A percentile compares a stretch with the other conserved stretches of the same genome.
Conservation (phyloP, 352 stramenopile genomes). For the Phytophthora multivora region DNA sequence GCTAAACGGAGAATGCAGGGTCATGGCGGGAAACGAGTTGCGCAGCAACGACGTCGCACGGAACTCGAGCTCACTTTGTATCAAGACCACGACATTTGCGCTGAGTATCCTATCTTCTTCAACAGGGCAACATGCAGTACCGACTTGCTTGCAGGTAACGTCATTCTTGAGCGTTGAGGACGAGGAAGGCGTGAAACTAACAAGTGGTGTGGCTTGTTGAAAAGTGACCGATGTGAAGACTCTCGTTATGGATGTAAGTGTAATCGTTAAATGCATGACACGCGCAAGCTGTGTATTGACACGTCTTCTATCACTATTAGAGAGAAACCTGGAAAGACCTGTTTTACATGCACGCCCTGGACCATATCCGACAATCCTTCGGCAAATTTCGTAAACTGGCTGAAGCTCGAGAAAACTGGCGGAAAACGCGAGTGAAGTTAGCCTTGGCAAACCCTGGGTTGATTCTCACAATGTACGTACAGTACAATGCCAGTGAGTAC, state of each 20-base stretch:
- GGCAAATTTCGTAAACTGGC: conserved; percentile 64
- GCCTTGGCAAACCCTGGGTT: conserved; percentile 70
- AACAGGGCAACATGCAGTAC: conserved; percentile 64
- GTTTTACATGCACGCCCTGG: conserved; percentile 75
- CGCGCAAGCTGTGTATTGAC: neutral
- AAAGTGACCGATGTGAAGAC: conserved; percentile 79
- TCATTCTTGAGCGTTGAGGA: too few species aligned
- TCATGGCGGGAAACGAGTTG: conserved; percentile 30
- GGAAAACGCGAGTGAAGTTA: conserved; percentile 76
- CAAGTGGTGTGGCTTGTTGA: conserved; percentile 1
- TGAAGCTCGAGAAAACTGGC: conserved; percentile 74
- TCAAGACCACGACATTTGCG: conserved; percentile 83
- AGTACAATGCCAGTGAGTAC: too few species aligned
- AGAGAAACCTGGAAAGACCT: conserved; percentile 81
- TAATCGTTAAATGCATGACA: neutral
- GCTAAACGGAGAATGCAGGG: conserved; percentile 35
- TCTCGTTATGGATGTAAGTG: conserved; percentile 78
- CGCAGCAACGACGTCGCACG: conserved; percentile 51
- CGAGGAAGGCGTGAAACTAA: too few species aligned
- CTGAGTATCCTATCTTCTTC: conserved; percentile 69
- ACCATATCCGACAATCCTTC: conserved; percentile 65
- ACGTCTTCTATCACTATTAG: conserved; percentile 18
- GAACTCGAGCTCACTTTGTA: conserved; percentile 80
- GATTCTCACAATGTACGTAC: conserved; percentile 66
- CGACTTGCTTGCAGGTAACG: conserved; percentile 60